Conservation (phyloP, 1,139 yeast genomes). For the Pichia sp. region DNA sequence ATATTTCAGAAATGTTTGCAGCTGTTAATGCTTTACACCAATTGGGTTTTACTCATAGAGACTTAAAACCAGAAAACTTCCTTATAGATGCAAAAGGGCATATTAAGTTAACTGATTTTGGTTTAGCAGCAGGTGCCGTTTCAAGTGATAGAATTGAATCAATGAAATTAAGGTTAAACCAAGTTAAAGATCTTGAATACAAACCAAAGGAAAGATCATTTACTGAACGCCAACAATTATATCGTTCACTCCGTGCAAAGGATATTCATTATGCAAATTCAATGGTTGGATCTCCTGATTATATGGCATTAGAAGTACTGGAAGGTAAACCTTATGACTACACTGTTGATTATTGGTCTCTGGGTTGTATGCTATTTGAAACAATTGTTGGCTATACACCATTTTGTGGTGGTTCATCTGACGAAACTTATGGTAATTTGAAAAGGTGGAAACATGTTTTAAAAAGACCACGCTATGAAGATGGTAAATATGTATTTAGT, state of each 20-base stretch:
- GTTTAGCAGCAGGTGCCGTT: constrained; percentile 94
- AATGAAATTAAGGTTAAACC: constrained; percentile 79
- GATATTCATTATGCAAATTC: constrained; percentile 84
- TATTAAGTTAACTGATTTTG: constrained; percentile 94
- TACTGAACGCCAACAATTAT: constrained; percentile 79
- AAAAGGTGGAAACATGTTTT: constrained; percentile 89
- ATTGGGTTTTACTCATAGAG: constrained; percentile 94
- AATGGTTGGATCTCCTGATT: constrained; percentile 97
- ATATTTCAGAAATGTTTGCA: constrained; percentile 92
- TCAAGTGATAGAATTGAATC: constrained; percentile 91
- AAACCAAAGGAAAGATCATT: constrained; percentile 73
- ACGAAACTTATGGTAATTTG: constrained; percentile 90
- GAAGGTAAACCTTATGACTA: constrained; percentile 92
- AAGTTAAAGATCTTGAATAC: constrained; percentile 67
- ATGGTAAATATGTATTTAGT: constrained; percentile 86
- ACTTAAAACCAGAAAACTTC: constrained; percentile 95
- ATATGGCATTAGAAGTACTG: constrained; percentile 96
- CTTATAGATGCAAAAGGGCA: constrained; percentile 92
- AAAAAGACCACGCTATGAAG: constrained; percentile 85
- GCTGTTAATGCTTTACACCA: constrained; percentile 92
- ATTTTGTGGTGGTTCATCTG: constrained; percentile 87
- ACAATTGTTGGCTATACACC: constrained; percentile 96
- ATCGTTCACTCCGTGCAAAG: constrained; percentile 60
- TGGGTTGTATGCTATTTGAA: constrained; percentile 92
- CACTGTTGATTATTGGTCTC: constrained; percentile 97